Evolutionary conservation across 805 yeast genomes (phyloP).

Genomic region (Candida vaughaniae): DNA sequence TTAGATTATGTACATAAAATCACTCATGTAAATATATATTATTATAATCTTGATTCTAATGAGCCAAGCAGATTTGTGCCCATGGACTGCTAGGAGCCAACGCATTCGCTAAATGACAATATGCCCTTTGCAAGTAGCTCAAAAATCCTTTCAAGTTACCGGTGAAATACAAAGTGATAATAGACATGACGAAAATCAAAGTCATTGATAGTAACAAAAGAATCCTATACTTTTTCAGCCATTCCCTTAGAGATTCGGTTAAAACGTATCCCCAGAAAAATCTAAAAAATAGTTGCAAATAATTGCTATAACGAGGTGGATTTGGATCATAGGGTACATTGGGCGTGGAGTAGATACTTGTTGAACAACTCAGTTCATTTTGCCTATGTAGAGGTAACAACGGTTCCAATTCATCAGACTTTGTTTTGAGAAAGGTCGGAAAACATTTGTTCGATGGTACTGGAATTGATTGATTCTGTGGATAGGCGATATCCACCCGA

Average conservation of each 20-base stretch:
- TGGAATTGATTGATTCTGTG: too few species aligned
- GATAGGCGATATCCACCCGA: too few species aligned
- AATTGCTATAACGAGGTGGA: background rate
- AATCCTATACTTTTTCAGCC: conserved; percentile 6
- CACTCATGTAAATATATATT: conserved; percentile 11
- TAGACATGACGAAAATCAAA: too few species aligned
- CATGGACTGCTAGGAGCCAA: background rate
- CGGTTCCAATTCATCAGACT: conserved; percentile 15
- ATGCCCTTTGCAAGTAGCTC: background rate
- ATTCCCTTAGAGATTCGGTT: conserved; percentile 15
- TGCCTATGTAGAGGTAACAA: conserved; percentile 20
- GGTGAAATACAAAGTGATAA: conserved; percentile 15
- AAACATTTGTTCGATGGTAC: too few species aligned
- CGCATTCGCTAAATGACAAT: background rate
- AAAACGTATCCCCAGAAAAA: conserved; percentile 17
- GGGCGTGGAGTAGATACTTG: too few species aligned
- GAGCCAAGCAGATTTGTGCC: conserved; percentile 2
- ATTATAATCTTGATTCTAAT: background rate
- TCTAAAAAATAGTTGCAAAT: background rate
- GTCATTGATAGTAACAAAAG: too few species aligned
- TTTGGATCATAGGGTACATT: too few species aligned
- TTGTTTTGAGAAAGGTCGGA: too few species aligned
- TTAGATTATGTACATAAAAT: conserved; percentile 9
- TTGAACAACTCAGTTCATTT: too few species aligned
- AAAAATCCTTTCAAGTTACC: conserved; percentile 12